These are phyloP conservation scores for Penicillium sp. DNA, from an alignment of 2,329 filamentous ascomycete genomes.

Conservation along the genomic window DNA sequence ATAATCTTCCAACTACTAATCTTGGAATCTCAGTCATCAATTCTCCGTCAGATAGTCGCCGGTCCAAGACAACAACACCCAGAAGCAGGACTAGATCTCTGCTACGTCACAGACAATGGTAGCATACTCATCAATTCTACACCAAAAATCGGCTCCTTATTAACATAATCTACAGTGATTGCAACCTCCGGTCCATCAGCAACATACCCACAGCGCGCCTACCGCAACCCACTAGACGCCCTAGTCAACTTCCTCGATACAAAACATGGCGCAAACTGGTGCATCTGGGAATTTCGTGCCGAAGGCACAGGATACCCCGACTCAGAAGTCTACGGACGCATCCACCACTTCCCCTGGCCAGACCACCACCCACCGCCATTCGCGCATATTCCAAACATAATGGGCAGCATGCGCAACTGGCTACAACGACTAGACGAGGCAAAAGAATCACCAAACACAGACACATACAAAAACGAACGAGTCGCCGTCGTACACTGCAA, in stretches of 20 bases:
- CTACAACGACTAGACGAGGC: conserved; percentile 48
- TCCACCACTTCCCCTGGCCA: conserved; percentile 92
- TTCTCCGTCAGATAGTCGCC: conserved; percentile 88
- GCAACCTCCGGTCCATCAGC: conserved; percentile 83
- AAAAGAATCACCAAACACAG: conserved; percentile 19
- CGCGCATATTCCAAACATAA: conserved; percentile 78
- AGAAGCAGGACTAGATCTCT: conserved; percentile 87
- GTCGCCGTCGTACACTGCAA: conserved; percentile 96
- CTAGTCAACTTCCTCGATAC: conserved; percentile 84
- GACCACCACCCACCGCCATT: conserved; percentile 98
- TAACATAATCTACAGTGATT: conserved; percentile 48
- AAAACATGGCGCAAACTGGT: conserved; percentile 81
- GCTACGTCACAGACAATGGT: conserved; percentile 85
- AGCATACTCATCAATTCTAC: conserved; percentile 8
- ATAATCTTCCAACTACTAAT: neutral
- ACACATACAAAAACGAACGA: conserved; percentile 48
- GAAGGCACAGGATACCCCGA: conserved; percentile 97
- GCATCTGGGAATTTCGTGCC: conserved; percentile 96
- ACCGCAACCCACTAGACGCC: conserved; percentile 86
- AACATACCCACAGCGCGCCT: conserved; percentile 86
- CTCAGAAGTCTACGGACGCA: conserved; percentile 76
- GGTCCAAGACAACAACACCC: conserved; percentile 79
- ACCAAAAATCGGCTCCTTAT: neutral
- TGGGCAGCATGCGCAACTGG: conserved; percentile 93
- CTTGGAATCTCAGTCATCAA: conserved; percentile 56